phyloP scores from a whole-genome alignment of 2,329 filamentous ascomycete genomes.

The Hymenoscyphus occultus region DNA sequence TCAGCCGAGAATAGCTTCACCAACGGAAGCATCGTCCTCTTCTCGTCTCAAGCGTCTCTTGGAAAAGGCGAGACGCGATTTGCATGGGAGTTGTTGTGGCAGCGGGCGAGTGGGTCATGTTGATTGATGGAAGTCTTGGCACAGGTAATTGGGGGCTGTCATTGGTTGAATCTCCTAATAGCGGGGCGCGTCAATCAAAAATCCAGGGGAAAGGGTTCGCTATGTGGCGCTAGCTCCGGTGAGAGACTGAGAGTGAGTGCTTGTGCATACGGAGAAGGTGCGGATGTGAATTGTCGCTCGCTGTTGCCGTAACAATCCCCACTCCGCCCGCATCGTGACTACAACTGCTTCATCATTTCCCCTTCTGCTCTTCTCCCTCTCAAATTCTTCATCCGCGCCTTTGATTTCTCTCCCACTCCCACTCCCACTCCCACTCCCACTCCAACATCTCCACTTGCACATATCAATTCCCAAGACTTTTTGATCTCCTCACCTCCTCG shows the following conservation, averaged over 20 bases:
- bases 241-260: background rate
- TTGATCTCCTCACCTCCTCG: slow-evolving; percentile 8
- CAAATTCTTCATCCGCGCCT: background rate
- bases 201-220: background rate
- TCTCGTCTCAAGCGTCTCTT: too few relatives aligned
- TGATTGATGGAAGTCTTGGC: background rate
- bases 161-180: background rate
- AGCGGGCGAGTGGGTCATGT: background rate
- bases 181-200: background rate
- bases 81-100: background rate
- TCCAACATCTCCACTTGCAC: background rate
- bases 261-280: background rate
- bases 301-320: background rate
- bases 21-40: background rate
- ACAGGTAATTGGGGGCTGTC: background rate
- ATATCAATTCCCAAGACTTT: slow-evolving; percentile 5
- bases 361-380: background rate
- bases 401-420: background rate
- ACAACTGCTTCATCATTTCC: background rate
- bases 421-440: background rate
- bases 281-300: background rate
- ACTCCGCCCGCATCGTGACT: background rate
- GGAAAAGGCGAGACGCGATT: slow-evolving; percentile 3
- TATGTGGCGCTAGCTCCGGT: slow-evolving; percentile 1
- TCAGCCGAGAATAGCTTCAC: background rate